These are phyloP conservation scores for Arabis alpina DNA, from an alignment of 345 rosid genomes.

Conservation along the genomic window DNA sequence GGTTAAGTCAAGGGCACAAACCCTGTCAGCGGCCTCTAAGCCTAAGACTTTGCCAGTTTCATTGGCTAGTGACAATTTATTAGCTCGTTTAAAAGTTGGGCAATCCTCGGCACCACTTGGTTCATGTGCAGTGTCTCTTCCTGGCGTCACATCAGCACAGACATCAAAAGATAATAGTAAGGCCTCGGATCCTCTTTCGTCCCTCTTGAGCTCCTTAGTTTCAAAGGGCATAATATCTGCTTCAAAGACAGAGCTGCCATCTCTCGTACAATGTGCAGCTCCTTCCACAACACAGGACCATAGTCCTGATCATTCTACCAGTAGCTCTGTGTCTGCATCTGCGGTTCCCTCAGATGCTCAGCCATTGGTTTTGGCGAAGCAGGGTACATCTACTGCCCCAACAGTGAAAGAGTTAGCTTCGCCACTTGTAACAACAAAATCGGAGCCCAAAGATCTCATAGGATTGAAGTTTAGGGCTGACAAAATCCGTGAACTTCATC, in stretches of 20 bases:
- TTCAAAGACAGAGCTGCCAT: constrained; percentile 56
- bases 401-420: constrained; percentile 42
- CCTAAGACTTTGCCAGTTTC: constrained; percentile 41
- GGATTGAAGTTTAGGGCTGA: constrained; percentile 80
- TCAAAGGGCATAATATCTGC: constrained; percentile 91
- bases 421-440: constrained; percentile 36
- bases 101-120: constrained; percentile 51
- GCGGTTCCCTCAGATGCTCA: constrained; percentile 47
- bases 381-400: constrained; percentile 46
- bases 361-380: constrained; percentile 43
- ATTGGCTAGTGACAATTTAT: constrained; percentile 40
- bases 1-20: constrained; percentile 45
- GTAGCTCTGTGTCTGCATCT: constrained; percentile 46
- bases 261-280: constrained; percentile 42
- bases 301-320: constrained; percentile 47
- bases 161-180: constrained; percentile 51
- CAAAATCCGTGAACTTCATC: constrained; percentile 72
- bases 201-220: constrained; percentile 87
- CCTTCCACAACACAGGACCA: constrained; percentile 45
- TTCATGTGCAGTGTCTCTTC: constrained; percentile 46
- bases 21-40: constrained; percentile 43
- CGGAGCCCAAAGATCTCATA: constrained; percentile 54
- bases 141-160: constrained; percentile 44
- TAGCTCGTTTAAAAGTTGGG: constrained; percentile 48
- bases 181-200: constrained; percentile 67